Conservation (phyloP, 768 basidiomycete genomes). For the Kwoniella mangroviensis region DNA sequence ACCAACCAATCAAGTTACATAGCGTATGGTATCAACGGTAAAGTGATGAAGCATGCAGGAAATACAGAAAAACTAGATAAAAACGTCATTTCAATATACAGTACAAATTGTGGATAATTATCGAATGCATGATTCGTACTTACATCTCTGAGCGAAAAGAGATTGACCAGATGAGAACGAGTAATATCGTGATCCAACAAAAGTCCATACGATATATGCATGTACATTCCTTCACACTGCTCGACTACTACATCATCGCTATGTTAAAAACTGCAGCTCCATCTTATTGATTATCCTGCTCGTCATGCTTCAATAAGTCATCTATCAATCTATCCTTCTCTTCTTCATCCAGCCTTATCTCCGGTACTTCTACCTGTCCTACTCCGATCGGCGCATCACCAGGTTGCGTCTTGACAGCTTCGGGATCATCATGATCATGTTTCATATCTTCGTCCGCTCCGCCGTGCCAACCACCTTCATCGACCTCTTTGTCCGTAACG, state of each 20-base stretch:
- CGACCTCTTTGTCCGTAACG: slow-evolving; percentile 47
- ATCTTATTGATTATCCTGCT: slow-evolving; percentile 5
- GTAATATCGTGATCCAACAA: no score
- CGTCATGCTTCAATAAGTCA: slow-evolving; percentile 44
- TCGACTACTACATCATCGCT: background rate
- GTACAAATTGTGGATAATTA: no score
- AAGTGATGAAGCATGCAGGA: no score
- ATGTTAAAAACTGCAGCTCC: background rate
- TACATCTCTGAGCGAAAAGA: no score
- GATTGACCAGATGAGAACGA: no score
- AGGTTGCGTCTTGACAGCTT: slow-evolving; percentile 11
- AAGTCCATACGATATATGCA: background rate
- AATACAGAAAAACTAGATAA: no score
- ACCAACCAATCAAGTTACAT: no score
- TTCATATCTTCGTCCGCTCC: slow-evolving; percentile 51
- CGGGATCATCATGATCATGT: slow-evolving; percentile 14
- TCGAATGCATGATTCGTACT: no score
- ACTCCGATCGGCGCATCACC: slow-evolving; percentile 30
- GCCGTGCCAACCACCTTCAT: slow-evolving; percentile 57
- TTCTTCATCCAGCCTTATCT: slow-evolving; percentile 47
- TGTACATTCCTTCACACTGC: background rate
- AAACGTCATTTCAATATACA: no score
- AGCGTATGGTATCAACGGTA: no score
- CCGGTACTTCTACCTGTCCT: slow-evolving; percentile 28
- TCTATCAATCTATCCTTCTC: slow-evolving; percentile 33